Conservation (phyloP, 495 filamentous ascomycete species). For the Aspergillus sclerotioniger region DNA sequence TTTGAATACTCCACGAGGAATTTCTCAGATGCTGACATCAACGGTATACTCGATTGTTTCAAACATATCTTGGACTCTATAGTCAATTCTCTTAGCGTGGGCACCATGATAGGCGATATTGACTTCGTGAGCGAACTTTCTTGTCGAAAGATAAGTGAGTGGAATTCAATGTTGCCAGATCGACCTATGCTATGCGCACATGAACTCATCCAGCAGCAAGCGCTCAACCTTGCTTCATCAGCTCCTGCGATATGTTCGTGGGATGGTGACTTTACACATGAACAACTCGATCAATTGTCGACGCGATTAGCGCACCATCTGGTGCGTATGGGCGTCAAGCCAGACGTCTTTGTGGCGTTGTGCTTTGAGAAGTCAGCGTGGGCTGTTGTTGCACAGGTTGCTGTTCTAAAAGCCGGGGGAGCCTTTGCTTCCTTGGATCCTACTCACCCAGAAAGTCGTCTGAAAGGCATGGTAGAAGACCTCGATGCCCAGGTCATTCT, state of each 20-base stretch:
- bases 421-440: constrained; percentile 60
- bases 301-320: constrained; percentile 35
- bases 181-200: constrained; percentile 10
- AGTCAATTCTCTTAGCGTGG: constrained; percentile 25
- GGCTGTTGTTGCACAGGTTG: constrained; percentile 52
- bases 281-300: constrained; percentile 39
- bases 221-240: background rate
- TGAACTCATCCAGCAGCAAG: constrained; percentile 10
- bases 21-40: constrained; percentile 34
- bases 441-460: constrained; percentile 51
- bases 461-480: constrained; percentile 53
- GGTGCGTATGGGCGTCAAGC: constrained; percentile 40
- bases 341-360: constrained; percentile 49
- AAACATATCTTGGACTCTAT: constrained; percentile 33
- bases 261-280: constrained; percentile 50
- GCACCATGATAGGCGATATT: constrained; percentile 30
- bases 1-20: constrained; percentile 41
- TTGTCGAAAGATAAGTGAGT: constrained; percentile 8
- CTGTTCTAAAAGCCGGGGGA: constrained; percentile 58
- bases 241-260: constrained; percentile 37
- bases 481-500: constrained; percentile 40
- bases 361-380: constrained; percentile 59
- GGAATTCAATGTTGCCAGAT: constrained; percentile 15
- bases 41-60: constrained; percentile 44
- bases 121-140: constrained; percentile 14